Base-by-base conservation (phyloP, 2,329 filamentous ascomycete species). In the Zopfia rhizophila region DNA sequence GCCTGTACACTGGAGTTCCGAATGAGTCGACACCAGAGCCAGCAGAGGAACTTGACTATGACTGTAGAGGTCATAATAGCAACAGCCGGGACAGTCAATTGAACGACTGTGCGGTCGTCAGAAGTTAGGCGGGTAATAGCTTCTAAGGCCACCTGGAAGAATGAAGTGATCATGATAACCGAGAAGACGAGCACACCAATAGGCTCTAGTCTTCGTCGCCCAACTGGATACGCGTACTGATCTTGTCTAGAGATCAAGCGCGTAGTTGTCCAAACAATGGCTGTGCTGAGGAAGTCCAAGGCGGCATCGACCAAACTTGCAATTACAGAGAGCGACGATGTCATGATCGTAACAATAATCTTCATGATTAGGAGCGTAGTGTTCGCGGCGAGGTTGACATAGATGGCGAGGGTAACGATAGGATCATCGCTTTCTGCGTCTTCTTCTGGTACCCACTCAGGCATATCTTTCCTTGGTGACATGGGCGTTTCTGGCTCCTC, bases 1-100 rank as follows among this genome's bases (percentile, higher is more conserved):
- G 91, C 90, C 66, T 92, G 90, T 4, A 96, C 91, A 51, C 87
- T 90, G 2, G 88, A 91, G 68, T 95, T 96, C 58, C 85, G 90
- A 55, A 96, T 89, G 23, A 94, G 71, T 5, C 91, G 88, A 68
- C 90, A 96, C 89, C 89, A 96, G 27, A 95, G 65, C 89, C 90
- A 96, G 72, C 89, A 92, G 7, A 83, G 74, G 14, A 88, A 84
- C 69, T 96, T 96, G 70, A 96, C 86, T 30, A 92, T 70, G 27
- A 96, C 88, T 0, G 91, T 96, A 27, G 82, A 78, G 4, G 86
- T 74, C 91, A 96, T 95, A 68, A 95, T 93, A 36, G 77, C 75
- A 45, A 95, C 85, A 4, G 91, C 88, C 0, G 90, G 82, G 12
- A 86, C 62, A 1, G 87, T 84, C 12, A 96, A 81, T 59, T 89